phyloP scores from a whole-genome alignment of 345 rosid species.

The Dimocarpus longan region DNA sequence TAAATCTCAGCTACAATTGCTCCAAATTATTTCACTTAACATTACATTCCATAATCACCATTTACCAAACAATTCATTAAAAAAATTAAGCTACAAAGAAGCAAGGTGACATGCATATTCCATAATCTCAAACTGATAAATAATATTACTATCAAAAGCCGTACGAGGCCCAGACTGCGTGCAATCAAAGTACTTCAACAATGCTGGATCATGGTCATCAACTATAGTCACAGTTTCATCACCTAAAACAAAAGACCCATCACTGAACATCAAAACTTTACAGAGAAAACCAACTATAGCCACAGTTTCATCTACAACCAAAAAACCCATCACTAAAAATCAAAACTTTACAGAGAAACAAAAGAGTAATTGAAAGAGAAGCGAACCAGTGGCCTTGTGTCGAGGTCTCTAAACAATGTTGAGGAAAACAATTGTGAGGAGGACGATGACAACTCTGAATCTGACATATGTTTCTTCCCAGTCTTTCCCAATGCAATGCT shows the following conservation, averaged over 20 bases:
- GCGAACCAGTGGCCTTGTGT: conserved; percentile 80
- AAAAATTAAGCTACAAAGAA: neutral
- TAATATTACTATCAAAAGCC: conserved; percentile 86
- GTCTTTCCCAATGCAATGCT: conserved; percentile 23
- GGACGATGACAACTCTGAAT: too few relatives aligned
- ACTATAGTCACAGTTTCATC: conserved; percentile 93
- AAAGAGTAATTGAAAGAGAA: neutral
- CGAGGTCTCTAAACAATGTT: conserved; percentile 97
- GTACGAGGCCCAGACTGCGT: conserved; percentile 93
- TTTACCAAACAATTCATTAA: neutral
- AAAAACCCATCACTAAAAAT: neutral
- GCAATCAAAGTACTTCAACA: conserved; percentile 90
- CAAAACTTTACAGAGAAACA: neutral
- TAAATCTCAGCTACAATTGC: conserved; percentile 4
- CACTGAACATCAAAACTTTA: neutral
- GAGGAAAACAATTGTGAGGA: conserved; percentile 83
- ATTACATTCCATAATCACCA: neutral
- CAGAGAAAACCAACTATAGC: too few relatives aligned
- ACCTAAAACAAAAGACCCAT: conserved; percentile 22
- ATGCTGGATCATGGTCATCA: conserved; percentile 77
- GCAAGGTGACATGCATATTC: conserved; percentile 65
- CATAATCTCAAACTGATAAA: conserved; percentile 93
- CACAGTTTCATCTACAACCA: too few relatives aligned
- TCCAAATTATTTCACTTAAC: neutral
- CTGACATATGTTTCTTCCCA: neutral